These are phyloP conservation scores for Fistulifera pelliculosa DNA, from an alignment of 108 stramenopile genomes.

Conservation along the genomic window DNA sequence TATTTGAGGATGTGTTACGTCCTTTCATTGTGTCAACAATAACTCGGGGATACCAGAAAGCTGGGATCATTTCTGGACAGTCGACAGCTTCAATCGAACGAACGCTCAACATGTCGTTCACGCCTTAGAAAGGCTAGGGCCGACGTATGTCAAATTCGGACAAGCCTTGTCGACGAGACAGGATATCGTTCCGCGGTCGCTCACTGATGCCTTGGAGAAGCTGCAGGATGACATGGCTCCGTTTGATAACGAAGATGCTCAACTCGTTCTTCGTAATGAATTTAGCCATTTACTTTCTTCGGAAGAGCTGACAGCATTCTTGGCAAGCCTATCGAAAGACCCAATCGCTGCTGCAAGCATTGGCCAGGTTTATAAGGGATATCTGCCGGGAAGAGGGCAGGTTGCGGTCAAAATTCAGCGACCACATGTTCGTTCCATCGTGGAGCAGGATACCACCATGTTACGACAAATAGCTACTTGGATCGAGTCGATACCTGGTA, in stretches of 20 bases:
- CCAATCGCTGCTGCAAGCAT: constrained; percentile 40
- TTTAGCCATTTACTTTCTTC: constrained; percentile 4
- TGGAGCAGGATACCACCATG: constrained; percentile 41
- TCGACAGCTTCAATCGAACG: not conserved
- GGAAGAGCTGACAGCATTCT: constrained; percentile 12
- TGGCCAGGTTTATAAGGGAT: constrained; percentile 42
- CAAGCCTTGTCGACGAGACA: constrained; percentile 64
- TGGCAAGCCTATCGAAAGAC: constrained; percentile 15
- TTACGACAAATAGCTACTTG: constrained; percentile 30
- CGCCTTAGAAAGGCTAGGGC: constrained; percentile 52
- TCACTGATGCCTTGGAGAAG: constrained; percentile 41
- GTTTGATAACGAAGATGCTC: constrained; percentile 42
- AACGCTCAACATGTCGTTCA: constrained; percentile 44
- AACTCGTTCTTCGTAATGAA: constrained; percentile 38
- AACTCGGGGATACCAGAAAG: no score
- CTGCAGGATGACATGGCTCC: constrained; percentile 70
- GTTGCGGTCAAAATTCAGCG: constrained; percentile 70
- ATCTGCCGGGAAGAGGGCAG: constrained; percentile 28
- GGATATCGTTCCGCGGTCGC: constrained; percentile 49
- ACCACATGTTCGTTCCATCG: constrained; percentile 39
- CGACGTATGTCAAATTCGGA: constrained; percentile 74
- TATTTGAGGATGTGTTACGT: no score
- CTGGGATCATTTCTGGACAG: no score
- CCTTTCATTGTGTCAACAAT: no score
- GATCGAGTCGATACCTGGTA: constrained; percentile 39